Conservation (phyloP, 805 yeast genomes). For the Nakazawaea ishiwadae region DNA sequence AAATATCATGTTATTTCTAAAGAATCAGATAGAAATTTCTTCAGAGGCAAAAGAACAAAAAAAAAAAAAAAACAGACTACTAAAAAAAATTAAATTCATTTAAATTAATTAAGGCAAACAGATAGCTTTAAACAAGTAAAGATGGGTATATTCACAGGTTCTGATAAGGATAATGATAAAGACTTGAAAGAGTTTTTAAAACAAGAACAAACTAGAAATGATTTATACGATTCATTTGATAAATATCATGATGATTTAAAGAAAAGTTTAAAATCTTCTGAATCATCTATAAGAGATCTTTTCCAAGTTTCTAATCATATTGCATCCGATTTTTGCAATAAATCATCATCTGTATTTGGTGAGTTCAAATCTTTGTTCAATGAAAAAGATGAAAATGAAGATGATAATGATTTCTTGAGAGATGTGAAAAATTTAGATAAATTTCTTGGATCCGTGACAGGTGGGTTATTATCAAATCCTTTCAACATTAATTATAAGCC, state of each 20-base stretch:
- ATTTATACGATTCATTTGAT: background rate
- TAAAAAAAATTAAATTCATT: no score
- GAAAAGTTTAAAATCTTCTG: background rate
- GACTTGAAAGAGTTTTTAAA: no score
- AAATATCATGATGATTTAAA: slow-evolving; percentile 1
- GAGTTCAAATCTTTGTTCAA: slow-evolving; percentile 7
- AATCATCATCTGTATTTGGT: background rate
- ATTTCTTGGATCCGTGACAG: slow-evolving; percentile 4
- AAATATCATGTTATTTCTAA: no score
- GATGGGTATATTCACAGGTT: slow-evolving; percentile 10
- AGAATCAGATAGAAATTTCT: no score
- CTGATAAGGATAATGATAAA: slow-evolving; percentile 5
- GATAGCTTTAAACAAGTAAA: background rate
- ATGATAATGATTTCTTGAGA: slow-evolving; percentile 7
- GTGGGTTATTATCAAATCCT: slow-evolving; percentile 8
- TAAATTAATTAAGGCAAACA: background rate
- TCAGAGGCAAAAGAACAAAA: no score
- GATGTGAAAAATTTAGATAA: slow-evolving; percentile 11
- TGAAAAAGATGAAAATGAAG: background rate
- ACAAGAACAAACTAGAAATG: no score
- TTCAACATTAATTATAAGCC: slow-evolving; percentile 12
- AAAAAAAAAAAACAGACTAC: no score
- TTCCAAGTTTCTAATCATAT: slow-evolving; percentile 1
- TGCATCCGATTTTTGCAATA: background rate
- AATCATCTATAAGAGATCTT: slow-evolving; percentile 4